These are phyloP conservation scores for Penicillium atrosanguineum DNA, from an alignment of 495 filamentous ascomycete genomes.

Conservation along the genomic window DNA sequence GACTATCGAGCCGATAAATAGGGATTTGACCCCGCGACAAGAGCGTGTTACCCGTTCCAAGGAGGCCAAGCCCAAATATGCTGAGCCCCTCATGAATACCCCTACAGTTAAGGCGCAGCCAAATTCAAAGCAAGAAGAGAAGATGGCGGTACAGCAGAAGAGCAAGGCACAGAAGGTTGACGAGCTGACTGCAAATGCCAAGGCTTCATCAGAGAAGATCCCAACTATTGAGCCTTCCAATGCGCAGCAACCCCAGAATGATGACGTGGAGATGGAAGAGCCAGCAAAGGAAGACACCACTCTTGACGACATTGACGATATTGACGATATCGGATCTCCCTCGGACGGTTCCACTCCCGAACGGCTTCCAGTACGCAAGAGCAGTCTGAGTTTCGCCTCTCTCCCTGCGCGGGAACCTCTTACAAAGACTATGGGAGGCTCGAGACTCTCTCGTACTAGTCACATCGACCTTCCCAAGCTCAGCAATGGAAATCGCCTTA, in stretches of 20 bases:
- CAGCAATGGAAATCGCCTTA: slow-evolving; percentile 35
- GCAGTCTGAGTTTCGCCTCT: slow-evolving; percentile 89
- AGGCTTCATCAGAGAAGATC: slow-evolving; percentile 23
- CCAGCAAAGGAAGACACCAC: slow-evolving; percentile 46
- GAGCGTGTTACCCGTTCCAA: slow-evolving; percentile 7
- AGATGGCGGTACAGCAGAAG: slow-evolving; percentile 7
- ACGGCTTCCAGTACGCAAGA: slow-evolving; percentile 73
- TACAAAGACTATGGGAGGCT: slow-evolving; percentile 72
- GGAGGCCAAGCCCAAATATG: slow-evolving; percentile 17
- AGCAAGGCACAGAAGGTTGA: slow-evolving; percentile 3
- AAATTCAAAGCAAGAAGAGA: slow-evolving; percentile 16
- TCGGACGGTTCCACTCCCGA: slow-evolving; percentile 63
- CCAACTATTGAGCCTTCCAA: slow-evolving; percentile 8
- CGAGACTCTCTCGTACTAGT: slow-evolving; percentile 70
- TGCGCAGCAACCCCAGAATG: slow-evolving; percentile 16
- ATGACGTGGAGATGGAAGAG: slow-evolving; percentile 23
- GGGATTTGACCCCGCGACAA: slow-evolving; percentile 24
- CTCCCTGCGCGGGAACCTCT: slow-evolving; percentile 88
- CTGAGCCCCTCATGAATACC: not conserved
- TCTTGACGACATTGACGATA: slow-evolving; percentile 54
- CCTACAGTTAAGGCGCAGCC: not conserved
- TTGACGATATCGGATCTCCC: slow-evolving; percentile 57
- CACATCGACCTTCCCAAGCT: slow-evolving; percentile 67
- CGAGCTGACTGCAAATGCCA: not conserved
- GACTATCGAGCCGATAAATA: slow-evolving; percentile 35